Evolutionary conservation across 148 eudicot species (phyloP).

Genomic region (Rhododendron ferrugineum): DNA sequence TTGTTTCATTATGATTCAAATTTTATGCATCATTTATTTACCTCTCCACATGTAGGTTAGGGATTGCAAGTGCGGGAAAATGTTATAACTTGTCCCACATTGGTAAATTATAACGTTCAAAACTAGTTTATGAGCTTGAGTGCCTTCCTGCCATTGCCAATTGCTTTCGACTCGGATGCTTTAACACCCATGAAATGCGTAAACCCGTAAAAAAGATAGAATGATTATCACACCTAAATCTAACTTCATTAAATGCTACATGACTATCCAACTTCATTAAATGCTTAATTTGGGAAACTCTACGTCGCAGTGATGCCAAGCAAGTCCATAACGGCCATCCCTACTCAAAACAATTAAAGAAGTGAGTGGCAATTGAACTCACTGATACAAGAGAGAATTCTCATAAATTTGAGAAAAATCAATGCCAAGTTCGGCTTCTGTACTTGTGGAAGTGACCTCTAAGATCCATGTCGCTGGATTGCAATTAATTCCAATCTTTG

Average conservation of each 20-base stretch:
- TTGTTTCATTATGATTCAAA: no score
- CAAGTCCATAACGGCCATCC: not conserved
- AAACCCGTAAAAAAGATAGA: no score
- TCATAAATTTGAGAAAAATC: constrained; percentile 58
- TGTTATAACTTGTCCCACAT: no score
- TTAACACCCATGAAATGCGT: no score
- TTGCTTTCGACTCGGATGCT: no score
- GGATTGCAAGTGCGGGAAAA: no score
- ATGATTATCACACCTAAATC: no score
- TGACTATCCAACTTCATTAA: not conserved
- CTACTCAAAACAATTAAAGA: not conserved
- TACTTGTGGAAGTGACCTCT: constrained; percentile 67
- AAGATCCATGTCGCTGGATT: constrained; percentile 95
- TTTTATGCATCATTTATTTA: no score
- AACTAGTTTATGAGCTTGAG: no score
- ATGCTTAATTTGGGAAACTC: not conserved
- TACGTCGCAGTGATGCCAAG: not conserved
- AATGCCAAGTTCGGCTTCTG: constrained; percentile 57
- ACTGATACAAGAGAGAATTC: constrained; percentile 45
- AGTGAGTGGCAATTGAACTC: constrained; percentile 24
- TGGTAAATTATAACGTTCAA: no score
- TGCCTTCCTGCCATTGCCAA: no score
- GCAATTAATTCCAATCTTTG: constrained; percentile 54
- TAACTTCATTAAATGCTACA: not conserved
- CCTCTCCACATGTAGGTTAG: no score